These are phyloP conservation scores for Eucalyptus curtisii DNA, from an alignment of 345 rosid genomes.

Conservation along the genomic window DNA sequence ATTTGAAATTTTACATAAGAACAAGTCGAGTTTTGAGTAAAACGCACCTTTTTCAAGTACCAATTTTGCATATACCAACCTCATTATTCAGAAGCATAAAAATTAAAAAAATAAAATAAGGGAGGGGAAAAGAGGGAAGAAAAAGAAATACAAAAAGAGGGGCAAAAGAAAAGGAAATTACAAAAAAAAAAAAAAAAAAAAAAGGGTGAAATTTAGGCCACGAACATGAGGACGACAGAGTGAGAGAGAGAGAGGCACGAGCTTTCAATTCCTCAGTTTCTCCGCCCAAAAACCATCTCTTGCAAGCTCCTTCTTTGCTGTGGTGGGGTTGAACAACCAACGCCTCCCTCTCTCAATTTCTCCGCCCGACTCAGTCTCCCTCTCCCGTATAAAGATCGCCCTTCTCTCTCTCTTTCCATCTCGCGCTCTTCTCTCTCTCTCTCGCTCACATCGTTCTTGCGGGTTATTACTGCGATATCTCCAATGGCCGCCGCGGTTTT, in stretches of 20 bases:
- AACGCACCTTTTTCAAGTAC: not conserved
- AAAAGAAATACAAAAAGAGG: not conserved
- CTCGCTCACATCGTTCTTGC: not conserved
- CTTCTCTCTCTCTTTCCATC: not conserved
- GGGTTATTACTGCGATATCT: not conserved
- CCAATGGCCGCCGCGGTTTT: conserved; percentile 40
- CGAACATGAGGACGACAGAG: not conserved
- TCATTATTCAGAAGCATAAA: not conserved
- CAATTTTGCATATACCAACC: not conserved
- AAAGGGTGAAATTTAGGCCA: not conserved
- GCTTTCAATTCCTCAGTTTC: conserved; percentile 16
- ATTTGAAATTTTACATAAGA: too few relatives aligned
- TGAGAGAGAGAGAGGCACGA: not conserved
- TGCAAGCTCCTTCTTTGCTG: not conserved
- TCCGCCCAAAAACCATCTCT: conserved; percentile 24
- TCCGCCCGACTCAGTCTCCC: not conserved
- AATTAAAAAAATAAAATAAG: not conserved
- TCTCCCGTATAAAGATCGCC: not conserved
- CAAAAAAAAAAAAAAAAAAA: not conserved
- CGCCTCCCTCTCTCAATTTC: not conserved
- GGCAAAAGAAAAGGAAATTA: not conserved
- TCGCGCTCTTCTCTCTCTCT: not conserved
- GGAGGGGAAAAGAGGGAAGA: not conserved
- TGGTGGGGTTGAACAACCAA: not conserved
- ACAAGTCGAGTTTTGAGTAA: not conserved